Evolutionary conservation across 2,329 filamentous ascomycete species (phyloP), one percentile per base, ranked within the genome.

Genomic region (Ascochyta pisi): DNA sequence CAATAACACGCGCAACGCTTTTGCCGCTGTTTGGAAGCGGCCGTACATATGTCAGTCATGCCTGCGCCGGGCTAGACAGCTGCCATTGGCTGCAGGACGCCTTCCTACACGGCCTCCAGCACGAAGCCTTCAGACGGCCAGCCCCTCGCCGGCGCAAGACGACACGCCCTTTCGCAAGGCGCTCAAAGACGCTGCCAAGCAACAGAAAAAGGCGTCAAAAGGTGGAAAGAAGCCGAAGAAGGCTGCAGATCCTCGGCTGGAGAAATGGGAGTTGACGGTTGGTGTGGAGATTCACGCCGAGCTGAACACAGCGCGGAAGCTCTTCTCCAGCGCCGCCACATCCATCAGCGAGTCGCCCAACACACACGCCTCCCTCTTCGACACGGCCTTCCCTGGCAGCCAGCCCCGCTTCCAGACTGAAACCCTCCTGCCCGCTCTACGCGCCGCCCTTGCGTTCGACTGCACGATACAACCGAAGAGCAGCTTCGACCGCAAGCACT

Each of bases 201-300:
- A 72, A 49, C 67, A 73, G 37, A 69, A 67, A 54, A 69, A 68
- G 44, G 58, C 70, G 6, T 49, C 60, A 1, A 48, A 54, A 3
- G 24, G 60, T 1, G 49, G 56, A 1, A 64, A 59, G 16, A 45
- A 47, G 7, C 34, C 60, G 2, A 41, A 53, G 12, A 64, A 66
- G 8, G 43, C 16, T 4, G 39, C 15, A 12, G 65, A 73, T 35
- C 49, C 63, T 16, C 64, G 66, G 8, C 56, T 78, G 48, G 73
- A 79, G 37, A 87, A 88, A 31, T 99, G 95, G 95, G 91, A 97
- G 75, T 81, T 98, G 68, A 97, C 94, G 0, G 92, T 98, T 26
- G 95, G 95, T 58, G 93, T 99, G 65, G 95, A 99, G 79, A 95
- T 99, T 62, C 95, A 99, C 73, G 95, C 95, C 19, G 94, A 98